Conservation (phyloP, 257 asterid species). For the Craterostigma plantagineum region DNA sequence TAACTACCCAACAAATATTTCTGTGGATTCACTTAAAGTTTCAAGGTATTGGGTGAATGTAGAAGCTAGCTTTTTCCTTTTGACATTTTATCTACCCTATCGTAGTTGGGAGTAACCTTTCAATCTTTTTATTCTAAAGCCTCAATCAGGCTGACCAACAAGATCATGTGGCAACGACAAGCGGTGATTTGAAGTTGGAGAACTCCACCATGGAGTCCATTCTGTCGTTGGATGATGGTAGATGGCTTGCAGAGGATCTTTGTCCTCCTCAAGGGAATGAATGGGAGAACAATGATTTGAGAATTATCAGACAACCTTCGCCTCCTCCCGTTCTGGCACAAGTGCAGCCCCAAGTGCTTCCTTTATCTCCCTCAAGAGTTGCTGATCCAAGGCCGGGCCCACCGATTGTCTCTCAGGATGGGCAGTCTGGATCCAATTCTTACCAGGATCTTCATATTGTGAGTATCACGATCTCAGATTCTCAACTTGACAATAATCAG, state of each 20-base stretch:
- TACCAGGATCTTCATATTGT: constrained; percentile 89
- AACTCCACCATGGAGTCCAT: constrained; percentile 58
- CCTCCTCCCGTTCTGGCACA: constrained; percentile 91
- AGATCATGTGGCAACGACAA: constrained; percentile 16
- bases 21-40: too few species aligned
- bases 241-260: constrained; percentile 55
- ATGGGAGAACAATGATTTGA: constrained; percentile 26
- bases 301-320: constrained; percentile 62
- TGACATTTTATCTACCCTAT: too few species aligned
- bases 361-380: constrained; percentile 70
- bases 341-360: constrained; percentile 45
- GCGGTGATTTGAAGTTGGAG: constrained; percentile 19
- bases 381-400: constrained; percentile 99
- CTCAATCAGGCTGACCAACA: constrained; percentile 42
- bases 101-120: constrained; percentile 10
- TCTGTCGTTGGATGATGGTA: constrained; percentile 76
- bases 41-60: too few species aligned
- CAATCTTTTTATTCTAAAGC: constrained; percentile 22
- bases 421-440: constrained; percentile 34
- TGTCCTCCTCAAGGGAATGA: constrained; percentile 21
- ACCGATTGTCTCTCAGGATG: constrained; percentile 37
- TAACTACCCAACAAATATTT: constrained; percentile 32
- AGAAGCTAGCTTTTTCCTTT: too few species aligned
- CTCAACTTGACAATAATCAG: background rate
- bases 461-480: constrained; percentile 17